A percentile compares a stretch with the other conserved stretches of the same genome.
Conservation (phyloP, 768 basidiomycete species). For the Erythrobasidium yunnanense region DNA sequence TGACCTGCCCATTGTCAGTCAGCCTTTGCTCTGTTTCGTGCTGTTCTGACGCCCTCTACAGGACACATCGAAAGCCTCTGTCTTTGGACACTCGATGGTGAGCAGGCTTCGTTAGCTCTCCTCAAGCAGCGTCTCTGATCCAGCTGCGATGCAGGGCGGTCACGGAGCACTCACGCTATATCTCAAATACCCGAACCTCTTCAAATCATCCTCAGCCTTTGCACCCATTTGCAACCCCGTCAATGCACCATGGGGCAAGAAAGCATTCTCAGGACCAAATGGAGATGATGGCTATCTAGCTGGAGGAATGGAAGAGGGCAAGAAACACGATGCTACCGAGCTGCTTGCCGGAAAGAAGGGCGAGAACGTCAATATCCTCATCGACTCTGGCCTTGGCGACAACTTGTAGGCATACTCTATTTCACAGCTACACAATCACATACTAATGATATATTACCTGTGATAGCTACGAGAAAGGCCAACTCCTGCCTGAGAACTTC, state of each 20-base stretch:
- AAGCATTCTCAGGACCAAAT: slow-evolving; percentile 54
- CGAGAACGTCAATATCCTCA: slow-evolving; percentile 58
- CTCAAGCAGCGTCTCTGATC: background rate
- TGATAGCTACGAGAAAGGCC: slow-evolving; percentile 54
- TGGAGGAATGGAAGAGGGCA: slow-evolving; percentile 66
- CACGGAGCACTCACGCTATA: slow-evolving; percentile 89
- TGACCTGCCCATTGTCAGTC: slow-evolving; percentile 63
- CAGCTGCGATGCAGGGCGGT: slow-evolving; percentile 49
- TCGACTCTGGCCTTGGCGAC: slow-evolving; percentile 51
- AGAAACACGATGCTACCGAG: slow-evolving; percentile 71
- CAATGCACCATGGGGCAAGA: slow-evolving; percentile 78
- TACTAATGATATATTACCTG: background rate
- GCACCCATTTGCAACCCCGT: slow-evolving; percentile 75
- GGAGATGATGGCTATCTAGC: slow-evolving; percentile 56
- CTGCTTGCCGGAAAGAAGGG: slow-evolving; percentile 56
- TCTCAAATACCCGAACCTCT: slow-evolving; percentile 58
- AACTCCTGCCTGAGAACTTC: slow-evolving; percentile 84
- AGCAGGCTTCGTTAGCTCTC: slow-evolving; percentile 26
- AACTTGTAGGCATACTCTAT: background rate
- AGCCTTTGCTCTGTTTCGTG: background rate
- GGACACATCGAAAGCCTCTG: slow-evolving; percentile 73
- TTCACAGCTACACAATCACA: background rate
- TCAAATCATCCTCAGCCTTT: slow-evolving; percentile 80
- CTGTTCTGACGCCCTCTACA: slow-evolving; percentile 38
- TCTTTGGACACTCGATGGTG: slow-evolving; percentile 90